A percentile compares a stretch with the other conserved stretches of the same genome.
These are phyloP conservation scores for Eutrema salsugineum DNA, from an alignment of 441 rosid species.

Conservation along the genomic window DNA sequence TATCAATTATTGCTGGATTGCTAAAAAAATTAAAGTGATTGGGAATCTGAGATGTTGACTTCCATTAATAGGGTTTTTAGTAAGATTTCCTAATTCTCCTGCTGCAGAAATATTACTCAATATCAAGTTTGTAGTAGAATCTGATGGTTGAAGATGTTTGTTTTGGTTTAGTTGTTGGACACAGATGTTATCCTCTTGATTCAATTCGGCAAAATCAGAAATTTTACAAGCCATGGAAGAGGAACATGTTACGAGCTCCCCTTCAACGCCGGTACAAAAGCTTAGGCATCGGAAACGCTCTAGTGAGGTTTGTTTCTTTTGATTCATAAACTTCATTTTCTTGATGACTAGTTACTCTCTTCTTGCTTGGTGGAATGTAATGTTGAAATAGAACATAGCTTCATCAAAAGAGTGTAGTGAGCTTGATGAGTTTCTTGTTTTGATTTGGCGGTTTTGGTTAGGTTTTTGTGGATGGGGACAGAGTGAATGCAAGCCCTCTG, in stretches of 20 bases:
- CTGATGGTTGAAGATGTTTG: not conserved
- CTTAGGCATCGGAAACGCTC: constrained; percentile 43
- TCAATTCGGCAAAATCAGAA: constrained; percentile 6
- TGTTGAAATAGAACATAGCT: not conserved
- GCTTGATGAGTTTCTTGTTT: not conserved
- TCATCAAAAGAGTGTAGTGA: not conserved
- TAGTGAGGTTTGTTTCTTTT: constrained; percentile 35
- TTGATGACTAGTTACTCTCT: not conserved
- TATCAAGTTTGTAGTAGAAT: not conserved
- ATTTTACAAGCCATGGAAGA: constrained; percentile 33
- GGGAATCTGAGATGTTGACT: not conserved
- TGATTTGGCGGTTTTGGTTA: not conserved
- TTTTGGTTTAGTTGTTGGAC: not conserved
- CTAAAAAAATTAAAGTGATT: not conserved
- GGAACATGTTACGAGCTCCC: constrained; percentile 34
- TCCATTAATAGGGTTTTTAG: not conserved
- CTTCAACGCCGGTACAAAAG: constrained; percentile 29
- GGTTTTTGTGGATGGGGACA: constrained; percentile 32
- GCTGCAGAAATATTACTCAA: not conserved
- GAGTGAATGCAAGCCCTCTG: constrained; percentile 25
- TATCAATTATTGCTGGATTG: not conserved
- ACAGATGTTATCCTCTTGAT: constrained; percentile 24
- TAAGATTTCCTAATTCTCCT: not conserved
- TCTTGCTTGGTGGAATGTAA: not conserved
- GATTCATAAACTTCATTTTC: not conserved